Base-by-base conservation (phyloP, 805 yeast genomes). In the Wickerhamomyces subpelliculosus region DNA sequence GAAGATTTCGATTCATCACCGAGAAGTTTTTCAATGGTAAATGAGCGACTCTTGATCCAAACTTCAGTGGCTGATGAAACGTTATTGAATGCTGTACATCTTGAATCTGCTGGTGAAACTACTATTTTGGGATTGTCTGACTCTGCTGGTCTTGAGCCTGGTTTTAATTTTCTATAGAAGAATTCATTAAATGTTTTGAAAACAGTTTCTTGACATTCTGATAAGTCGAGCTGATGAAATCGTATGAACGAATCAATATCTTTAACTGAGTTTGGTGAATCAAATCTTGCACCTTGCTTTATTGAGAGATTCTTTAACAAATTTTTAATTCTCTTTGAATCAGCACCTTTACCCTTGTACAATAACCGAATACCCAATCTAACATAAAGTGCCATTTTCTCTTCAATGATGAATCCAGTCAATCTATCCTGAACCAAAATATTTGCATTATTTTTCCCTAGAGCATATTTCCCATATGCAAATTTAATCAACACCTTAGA, bases 401-500 rank as follows among this genome's bases (percentile, higher is more conserved):
- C 98, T 56, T 90, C 97, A 53, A 84, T 60, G n/a, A 90, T 77
- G 33, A 85, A 72, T 0, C 98, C 98, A 0, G 96, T 81, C 14
- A 73, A 67, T 43, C 98, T 69, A 57, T 93, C 97, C 58, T 93
- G 97, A 3, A 90, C 97, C 35, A 93, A 65, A 23, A 93, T 90
- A 54, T 90, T 90, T 9, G 97, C 98, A 34, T 94, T 87, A 54
- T 90, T 86, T 19, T 81, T 79, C 3, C 97, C 97, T 27, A 90
- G 61, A 35, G 79, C 78, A 55, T 88, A 83, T 50, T 83, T 83
- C 0, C 98, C 98, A 54, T 86, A 88, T 0, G 93, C 85, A 34
- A 93, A 64, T 53, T 87, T 89, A 35, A 88, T 82, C 40, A 89
- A 64, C 3, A 84, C 73, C 51, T 84, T 87, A 4, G 89, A 72